Percentiles rank a stretch among this genome's conserved stretches.
Conservation (phyloP, 768 basidiomycete species). For the Cystofilobasidium macerans region DNA sequence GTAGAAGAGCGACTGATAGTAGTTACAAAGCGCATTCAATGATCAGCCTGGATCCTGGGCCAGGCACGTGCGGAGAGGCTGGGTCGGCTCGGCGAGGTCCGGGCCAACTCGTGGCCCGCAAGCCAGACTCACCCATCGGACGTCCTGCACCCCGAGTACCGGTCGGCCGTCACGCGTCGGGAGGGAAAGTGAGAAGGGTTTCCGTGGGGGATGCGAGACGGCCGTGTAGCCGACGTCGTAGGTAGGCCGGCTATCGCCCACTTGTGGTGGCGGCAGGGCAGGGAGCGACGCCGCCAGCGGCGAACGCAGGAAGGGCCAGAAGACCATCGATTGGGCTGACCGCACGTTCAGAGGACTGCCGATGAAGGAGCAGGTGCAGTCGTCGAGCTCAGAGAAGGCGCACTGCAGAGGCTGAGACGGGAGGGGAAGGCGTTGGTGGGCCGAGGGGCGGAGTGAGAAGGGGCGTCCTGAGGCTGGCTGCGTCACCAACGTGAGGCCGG, state of each 20-base stretch:
- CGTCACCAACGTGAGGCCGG: too few species aligned
- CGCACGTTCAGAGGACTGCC: too few species aligned
- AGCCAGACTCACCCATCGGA: constrained; percentile 55
- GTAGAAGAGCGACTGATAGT: not conserved
- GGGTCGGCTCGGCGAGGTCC: constrained; percentile 36
- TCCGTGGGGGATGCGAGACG: not conserved
- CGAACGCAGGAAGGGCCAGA: constrained; percentile 7
- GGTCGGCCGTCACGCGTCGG: constrained; percentile 31
- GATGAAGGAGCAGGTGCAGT: too few species aligned
- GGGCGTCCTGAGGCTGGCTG: too few species aligned
- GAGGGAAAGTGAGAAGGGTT: not conserved
- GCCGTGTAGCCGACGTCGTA: constrained; percentile 15
- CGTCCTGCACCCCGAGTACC: constrained; percentile 51
- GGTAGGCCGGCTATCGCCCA: not conserved
- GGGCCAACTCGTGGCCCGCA: too few species aligned
- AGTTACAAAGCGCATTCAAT: too few species aligned
- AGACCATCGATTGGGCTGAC: too few species aligned
- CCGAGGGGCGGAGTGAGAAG: too few species aligned
- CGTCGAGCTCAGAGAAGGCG: too few species aligned
- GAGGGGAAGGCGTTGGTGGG: too few species aligned
- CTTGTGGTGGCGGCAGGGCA: not conserved
- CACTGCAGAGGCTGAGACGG: too few species aligned
- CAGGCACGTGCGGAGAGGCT: not conserved
- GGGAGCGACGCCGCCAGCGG: constrained; percentile 16
- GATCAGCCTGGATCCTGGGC: too few species aligned